A percentile compares a stretch with the other conserved stretches of the same genome.
phyloP scores from a whole-genome alignment of 2,329 filamentous ascomycete genomes.

The Aspergillus sp. region DNA sequence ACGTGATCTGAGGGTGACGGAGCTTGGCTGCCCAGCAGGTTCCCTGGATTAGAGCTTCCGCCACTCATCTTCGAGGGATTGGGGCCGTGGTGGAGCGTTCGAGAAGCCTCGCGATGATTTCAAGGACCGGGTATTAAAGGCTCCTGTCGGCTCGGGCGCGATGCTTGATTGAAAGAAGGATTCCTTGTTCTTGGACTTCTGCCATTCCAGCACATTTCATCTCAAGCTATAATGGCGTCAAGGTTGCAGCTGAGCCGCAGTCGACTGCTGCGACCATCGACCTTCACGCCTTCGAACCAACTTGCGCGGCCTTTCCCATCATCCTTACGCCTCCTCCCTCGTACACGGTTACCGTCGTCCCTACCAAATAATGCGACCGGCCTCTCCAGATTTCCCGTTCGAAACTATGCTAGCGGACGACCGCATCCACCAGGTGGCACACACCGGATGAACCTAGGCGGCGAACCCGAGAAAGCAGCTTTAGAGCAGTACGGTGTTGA shows the following conservation, averaged over 20 bases:
- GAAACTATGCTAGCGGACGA: constrained; percentile 58
- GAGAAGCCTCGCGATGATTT: constrained; percentile 23
- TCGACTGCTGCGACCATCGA: constrained; percentile 29
- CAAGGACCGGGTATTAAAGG: constrained; percentile 13
- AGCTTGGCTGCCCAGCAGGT: constrained; percentile 26
- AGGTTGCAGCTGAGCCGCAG: constrained; percentile 33
- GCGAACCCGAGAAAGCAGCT: constrained; percentile 75
- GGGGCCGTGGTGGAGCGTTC: constrained; percentile 35
- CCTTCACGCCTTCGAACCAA: constrained; percentile 21
- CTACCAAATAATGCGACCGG: constrained; percentile 6
- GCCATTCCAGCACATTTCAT: background rate
- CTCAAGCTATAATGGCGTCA: constrained; percentile 29
- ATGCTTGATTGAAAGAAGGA: background rate
- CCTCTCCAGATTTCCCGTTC: constrained; percentile 21
- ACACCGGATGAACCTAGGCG: constrained; percentile 86
- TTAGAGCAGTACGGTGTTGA: constrained; percentile 91
- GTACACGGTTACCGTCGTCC: constrained; percentile 18
- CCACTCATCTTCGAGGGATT: constrained; percentile 26
- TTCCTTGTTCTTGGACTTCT: background rate
- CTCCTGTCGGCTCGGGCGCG: constrained; percentile 1
- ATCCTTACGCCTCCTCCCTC: constrained; percentile 20
- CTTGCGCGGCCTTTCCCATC: constrained; percentile 19
- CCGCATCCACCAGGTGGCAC: constrained; percentile 89
- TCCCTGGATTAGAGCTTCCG: constrained; percentile 26
- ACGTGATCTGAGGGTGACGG: constrained; percentile 33